Conservation (phyloP, 345 rosid genomes). For the Erucastrum elatum region DNA sequence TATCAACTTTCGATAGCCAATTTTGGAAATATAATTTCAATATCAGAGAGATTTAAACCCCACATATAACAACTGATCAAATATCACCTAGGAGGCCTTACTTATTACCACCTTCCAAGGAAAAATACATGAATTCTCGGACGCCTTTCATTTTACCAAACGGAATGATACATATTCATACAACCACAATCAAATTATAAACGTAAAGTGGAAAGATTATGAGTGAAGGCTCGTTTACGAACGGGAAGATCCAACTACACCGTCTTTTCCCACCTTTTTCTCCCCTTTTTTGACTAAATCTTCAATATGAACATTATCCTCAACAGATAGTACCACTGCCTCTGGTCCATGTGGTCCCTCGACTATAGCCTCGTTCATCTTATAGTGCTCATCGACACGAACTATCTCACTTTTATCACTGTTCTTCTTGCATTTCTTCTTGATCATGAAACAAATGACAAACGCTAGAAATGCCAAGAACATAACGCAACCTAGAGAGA, state of each 20-base stretch:
- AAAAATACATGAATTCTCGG: background rate
- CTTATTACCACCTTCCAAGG: background rate
- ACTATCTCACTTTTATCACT: constrained; percentile 36
- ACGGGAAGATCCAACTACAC: constrained; percentile 6
- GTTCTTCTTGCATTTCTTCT: constrained; percentile 52
- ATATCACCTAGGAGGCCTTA: background rate
- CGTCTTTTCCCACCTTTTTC: constrained; percentile 23
- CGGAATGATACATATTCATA: constrained; percentile 11
- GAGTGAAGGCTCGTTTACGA: constrained; percentile 18
- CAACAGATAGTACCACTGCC: constrained; percentile 50
- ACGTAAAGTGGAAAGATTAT: background rate
- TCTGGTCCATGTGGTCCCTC: constrained; percentile 52
- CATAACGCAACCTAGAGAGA: constrained; percentile 58
- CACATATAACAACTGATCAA: no score
- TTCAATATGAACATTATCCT: constrained; percentile 57
- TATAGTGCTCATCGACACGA: constrained; percentile 55
- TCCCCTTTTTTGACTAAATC: constrained; percentile 47
- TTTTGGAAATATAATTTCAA: no score
- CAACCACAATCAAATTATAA: constrained; percentile 6
- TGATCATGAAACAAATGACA: constrained; percentile 46
- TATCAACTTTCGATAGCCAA: no score
- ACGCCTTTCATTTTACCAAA: constrained; percentile 26
- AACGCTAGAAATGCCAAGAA: constrained; percentile 51
- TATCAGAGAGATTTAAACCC: no score
- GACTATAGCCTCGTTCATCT: constrained; percentile 56